These are phyloP conservation scores for Didymellaceae sp. DNA, from an alignment of 2,329 filamentous ascomycete genomes.

Conservation along the genomic window DNA sequence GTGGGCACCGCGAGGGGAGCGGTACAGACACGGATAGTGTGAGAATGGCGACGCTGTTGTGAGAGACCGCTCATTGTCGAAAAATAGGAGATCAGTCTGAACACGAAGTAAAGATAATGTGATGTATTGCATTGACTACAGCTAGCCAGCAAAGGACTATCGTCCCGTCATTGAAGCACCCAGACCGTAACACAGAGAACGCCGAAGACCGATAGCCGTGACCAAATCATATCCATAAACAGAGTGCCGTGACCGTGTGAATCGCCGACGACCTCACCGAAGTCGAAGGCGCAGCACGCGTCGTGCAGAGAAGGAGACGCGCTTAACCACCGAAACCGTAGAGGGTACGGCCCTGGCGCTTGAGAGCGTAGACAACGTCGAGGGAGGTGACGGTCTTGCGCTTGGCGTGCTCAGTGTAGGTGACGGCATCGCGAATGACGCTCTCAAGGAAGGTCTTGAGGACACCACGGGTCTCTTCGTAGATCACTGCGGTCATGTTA, in stretches of 20 bases:
- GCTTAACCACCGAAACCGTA: slow-evolving; percentile 89
- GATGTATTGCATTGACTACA: slow-evolving; percentile 39
- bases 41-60: neutral
- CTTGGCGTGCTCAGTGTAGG: slow-evolving; percentile 82
- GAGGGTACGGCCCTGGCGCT: slow-evolving; percentile 73
- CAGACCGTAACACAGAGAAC: slow-evolving; percentile 37
- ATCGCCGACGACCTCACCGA: slow-evolving; percentile 58
- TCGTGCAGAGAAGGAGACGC: slow-evolving; percentile 29
- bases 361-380: slow-evolving; percentile 68
- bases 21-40: neutral
- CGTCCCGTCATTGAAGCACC: slow-evolving; percentile 36
- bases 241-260: slow-evolving; percentile 29
- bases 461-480: slow-evolving; percentile 79
- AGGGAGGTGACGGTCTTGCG: slow-evolving; percentile 79
- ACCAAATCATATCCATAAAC: slow-evolving; percentile 37
- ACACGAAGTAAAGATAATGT: neutral
- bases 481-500: slow-evolving; percentile 65
- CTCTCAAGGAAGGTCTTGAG: slow-evolving; percentile 80
- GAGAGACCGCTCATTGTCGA: neutral
- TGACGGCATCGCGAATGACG: slow-evolving; percentile 78
- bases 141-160: slow-evolving; percentile 27
- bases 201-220: slow-evolving; percentile 41
- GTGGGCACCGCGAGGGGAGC: neutral
- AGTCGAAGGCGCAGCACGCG: slow-evolving; percentile 18
- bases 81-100: neutral